Base-by-base conservation (phyloP, 352 stramenopile genomes). In the Globisporangium ultimum region DNA sequence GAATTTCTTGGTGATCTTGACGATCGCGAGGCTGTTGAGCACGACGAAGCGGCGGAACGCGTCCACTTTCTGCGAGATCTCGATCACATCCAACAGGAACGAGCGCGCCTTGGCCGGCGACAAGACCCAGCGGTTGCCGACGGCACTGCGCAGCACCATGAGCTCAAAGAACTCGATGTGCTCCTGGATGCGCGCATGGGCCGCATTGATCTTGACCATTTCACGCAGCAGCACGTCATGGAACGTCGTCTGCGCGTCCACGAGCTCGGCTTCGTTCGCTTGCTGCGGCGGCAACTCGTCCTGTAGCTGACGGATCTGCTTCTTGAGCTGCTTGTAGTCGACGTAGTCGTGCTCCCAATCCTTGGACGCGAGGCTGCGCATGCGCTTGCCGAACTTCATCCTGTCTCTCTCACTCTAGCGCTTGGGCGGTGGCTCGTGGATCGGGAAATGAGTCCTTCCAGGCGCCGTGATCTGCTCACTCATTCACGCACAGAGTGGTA, bases 351-450 rank as follows among this genome's bases (percentile, higher is more conserved):
- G 41, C 14, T 69, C 71, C 83, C 83, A 93, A 18, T 80, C 69
- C 17, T 72, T 67, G 24, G 72, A 74, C 50, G 72, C 74, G 36
- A 93, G 72, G 40, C 72, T 80, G 21, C 83, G 83, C 67, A 91
- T 84, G 49, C 83, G 83, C 62, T 93, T 93, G 70, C 83, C 83
- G 49, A 93, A 93, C 73, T 93, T 93, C 80, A 93, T 93, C 14
- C 36, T 20, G 55, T 56, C 4, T 20, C 28, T 36, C 22, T 41
- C 36, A n/a, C 45, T 18, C 17, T 70, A 1, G n/a, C 61, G 8
- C n/a, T 45, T 45, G 34, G 2, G 15, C 63, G 2, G 13, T 52
- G 18, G 63, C 58, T 17, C 40, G 18, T 32, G 41, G 67, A 18
- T 58, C 54, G 38, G 28, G 45, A n/a, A 61, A 24, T 32, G 57